A percentile compares a stretch with the other conserved stretches of the same genome.
phyloP scores from a whole-genome alignment of 2,329 filamentous ascomycete genomes.

The Fusarium incarnatum region DNA sequence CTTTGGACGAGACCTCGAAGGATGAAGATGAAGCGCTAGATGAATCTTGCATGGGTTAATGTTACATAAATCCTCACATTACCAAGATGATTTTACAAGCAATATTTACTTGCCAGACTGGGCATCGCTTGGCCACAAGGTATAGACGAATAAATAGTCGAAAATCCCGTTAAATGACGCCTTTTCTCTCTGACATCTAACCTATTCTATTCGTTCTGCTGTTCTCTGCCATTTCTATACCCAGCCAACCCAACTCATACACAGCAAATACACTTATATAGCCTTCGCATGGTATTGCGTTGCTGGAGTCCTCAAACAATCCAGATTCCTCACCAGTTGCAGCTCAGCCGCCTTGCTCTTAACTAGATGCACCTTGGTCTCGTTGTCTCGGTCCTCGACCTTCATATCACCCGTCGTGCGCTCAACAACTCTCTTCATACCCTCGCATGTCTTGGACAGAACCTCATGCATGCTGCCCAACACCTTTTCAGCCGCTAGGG shows the following conservation, averaged over 20 bases:
- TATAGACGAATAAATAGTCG: background rate
- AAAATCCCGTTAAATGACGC: slow-evolving; percentile 7
- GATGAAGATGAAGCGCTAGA: slow-evolving; percentile 49
- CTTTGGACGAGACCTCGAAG: slow-evolving; percentile 72
- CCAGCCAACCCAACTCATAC: background rate
- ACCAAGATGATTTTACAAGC: background rate
- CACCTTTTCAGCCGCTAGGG: slow-evolving; percentile 85
- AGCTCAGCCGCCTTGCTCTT: slow-evolving; percentile 90
- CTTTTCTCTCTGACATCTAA: slow-evolving; percentile 16
- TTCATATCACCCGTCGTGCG: slow-evolving; percentile 57
- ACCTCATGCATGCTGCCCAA: slow-evolving; percentile 93
- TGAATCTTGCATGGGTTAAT: background rate
- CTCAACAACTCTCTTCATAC: slow-evolving; percentile 66
- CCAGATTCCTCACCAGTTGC: slow-evolving; percentile 80
- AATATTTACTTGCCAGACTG: background rate
- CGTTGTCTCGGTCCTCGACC: slow-evolving; percentile 59
- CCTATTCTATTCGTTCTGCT: slow-evolving; percentile 32
- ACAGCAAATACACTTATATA: slow-evolving; percentile 50
- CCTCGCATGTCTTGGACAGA: slow-evolving; percentile 74
- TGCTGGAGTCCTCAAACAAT: slow-evolving; percentile 73
- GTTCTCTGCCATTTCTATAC: slow-evolving; percentile 15
- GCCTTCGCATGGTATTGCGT: slow-evolving; percentile 70
- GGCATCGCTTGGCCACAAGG: background rate
- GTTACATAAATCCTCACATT: background rate
- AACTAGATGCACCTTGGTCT: slow-evolving; percentile 73